These are phyloP conservation scores for Cryptomeria japonica DNA, from an alignment of 75 land plant species.

Conservation along the genomic window DNA sequence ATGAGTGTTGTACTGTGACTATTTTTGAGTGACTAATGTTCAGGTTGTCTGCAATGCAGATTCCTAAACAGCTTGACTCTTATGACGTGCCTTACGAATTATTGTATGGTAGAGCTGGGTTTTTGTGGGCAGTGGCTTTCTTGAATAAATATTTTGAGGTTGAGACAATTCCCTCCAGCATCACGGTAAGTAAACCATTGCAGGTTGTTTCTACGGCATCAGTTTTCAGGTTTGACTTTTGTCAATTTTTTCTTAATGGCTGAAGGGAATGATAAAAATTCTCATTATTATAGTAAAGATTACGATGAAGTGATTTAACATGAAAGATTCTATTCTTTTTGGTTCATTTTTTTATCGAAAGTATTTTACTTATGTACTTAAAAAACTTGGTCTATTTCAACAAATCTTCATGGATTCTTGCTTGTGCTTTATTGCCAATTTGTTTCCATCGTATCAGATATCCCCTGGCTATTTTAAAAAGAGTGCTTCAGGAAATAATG, in stretches of 20 bases:
- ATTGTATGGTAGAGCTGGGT: slow-evolving; percentile 89
- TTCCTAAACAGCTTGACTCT: slow-evolving; percentile 31
- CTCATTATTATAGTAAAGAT: background rate
- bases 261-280: background rate
- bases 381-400: background rate
- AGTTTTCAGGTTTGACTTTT: background rate
- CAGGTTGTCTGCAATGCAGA: slow-evolving; percentile 29
- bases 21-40: background rate
- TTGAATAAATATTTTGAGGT: slow-evolving; percentile 77
- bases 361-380: background rate
- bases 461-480: background rate
- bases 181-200: slow-evolving; percentile 39
- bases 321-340: background rate
- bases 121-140: slow-evolving; percentile 79
- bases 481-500: background rate
- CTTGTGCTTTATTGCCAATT: background rate
- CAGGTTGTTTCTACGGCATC: background rate
- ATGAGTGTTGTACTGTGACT: background rate
- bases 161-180: slow-evolving; percentile 53
- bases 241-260: background rate
- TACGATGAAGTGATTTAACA: background rate
- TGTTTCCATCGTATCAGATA: background rate
- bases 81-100: slow-evolving; percentile 77
- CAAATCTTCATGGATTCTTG: background rate
- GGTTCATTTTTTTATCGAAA: background rate